Base-by-base conservation (phyloP, 768 basidiomycete species). In the Calocera cornea region DNA sequence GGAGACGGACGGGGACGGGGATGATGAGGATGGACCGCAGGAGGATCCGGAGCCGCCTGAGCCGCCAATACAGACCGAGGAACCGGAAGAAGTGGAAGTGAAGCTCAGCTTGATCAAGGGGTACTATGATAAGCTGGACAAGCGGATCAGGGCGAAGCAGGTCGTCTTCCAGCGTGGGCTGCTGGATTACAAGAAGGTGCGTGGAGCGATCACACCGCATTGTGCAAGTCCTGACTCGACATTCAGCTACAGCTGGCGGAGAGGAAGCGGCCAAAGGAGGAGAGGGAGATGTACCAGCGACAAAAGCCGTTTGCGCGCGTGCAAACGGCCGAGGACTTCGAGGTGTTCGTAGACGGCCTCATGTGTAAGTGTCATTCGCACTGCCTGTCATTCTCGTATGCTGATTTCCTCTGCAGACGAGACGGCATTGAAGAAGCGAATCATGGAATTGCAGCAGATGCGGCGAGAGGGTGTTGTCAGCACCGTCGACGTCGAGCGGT, bases 141-240 rank as follows among this genome's bases (percentile, higher is more conserved):
- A 89, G 77, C 83, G 95, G 44, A 78, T 86, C 65, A 90, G 94
- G 73, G 84, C 83, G 33, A 99, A 97, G 77, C 86, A 86, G 1
- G 76, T 99, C 70, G 90, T 99, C 75, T 97, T 92, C 72, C 90
- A 97, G 72, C 81, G 95, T 44, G 92, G 92, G 0, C 78, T 99
- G 65, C 79, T 95, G 60, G 92, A 97, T 71, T 92, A 95, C 75
- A 97, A 95, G 77, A 93, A 94, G 86, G 95, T 93, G 68, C 64
- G 82, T 72, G 24, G 24, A 34, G 44, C 64, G 64, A 64, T 36
- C 16, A 36, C 27, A 67, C 29, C 34, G n/a, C 34, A 31, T 22
- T 41, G 34, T 44, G 34, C 47, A 50, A 40, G 10, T 29, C 29
- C 27, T 64, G 66, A 69, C 71, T 71, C 65, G 49, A 64, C 34